Percentiles rank a stretch among this genome's conserved stretches.
Evolutionary conservation across 1,284 basidiomycete genomes (phyloP).

Genomic region (Irpex sp.): DNA sequence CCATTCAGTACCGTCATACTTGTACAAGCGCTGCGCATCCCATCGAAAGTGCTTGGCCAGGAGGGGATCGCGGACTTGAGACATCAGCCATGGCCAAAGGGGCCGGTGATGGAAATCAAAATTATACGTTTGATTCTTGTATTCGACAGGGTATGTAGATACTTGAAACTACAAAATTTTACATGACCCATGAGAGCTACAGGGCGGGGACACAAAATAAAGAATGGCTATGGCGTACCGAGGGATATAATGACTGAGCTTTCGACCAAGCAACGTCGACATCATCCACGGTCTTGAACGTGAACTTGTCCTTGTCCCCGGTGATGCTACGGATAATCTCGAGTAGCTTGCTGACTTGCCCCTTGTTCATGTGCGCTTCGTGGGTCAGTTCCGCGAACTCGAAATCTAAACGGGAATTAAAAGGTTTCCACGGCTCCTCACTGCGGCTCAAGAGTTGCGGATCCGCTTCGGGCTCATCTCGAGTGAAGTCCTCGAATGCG

Average conservation of each 20-base stretch:
- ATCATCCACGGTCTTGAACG: not conserved
- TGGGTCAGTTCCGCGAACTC: not conserved
- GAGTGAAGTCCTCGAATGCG: not conserved
- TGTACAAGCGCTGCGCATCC: conserved; percentile 21
- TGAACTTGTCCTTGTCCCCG: not conserved
- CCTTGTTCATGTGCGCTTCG: not conserved
- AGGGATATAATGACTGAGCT: not conserved
- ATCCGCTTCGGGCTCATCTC: not conserved
- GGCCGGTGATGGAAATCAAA: conserved; percentile 11
- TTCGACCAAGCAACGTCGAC: not conserved
- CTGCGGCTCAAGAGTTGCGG: not conserved
- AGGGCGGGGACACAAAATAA: not conserved
- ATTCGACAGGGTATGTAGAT: not conserved
- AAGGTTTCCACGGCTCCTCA: not conserved
- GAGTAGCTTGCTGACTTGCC: conserved; percentile 13
- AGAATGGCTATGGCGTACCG: not conserved
- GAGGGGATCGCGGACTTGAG: conserved; percentile 11
- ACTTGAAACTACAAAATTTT: not conserved
- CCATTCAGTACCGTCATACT: conserved; percentile 24
- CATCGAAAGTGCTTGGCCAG: conserved; percentile 18
- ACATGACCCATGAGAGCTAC: not conserved
- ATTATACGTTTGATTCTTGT: conserved; percentile 4
- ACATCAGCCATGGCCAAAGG: conserved; percentile 10
- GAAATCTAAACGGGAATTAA: not conserved
- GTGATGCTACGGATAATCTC: not conserved